Evolutionary conservation across 1,139 yeast genomes (phyloP).

Genomic region (Hemisphaericaspora xylanilytica): DNA sequence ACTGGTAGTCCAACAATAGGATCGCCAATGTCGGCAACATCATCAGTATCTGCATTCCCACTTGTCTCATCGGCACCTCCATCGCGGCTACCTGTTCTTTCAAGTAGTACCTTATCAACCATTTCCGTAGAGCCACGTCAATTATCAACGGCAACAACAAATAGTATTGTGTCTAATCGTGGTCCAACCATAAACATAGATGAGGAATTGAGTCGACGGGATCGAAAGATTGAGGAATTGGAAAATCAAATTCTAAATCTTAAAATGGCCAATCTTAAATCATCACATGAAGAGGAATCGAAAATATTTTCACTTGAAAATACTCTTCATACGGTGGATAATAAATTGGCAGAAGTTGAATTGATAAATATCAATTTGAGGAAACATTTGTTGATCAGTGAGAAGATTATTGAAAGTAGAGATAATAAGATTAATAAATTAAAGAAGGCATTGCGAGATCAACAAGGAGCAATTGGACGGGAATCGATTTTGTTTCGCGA

Average conservation of each 20-base stretch:
- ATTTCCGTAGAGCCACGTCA: neutral
- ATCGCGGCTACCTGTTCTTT: neutral
- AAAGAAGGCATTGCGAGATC: conserved; percentile 50
- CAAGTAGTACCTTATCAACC: neutral
- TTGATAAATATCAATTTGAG: conserved; percentile 37
- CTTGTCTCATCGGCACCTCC: neutral
- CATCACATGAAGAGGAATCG: conserved; percentile 48
- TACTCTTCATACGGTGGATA: conserved; percentile 36
- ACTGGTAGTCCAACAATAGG: no score
- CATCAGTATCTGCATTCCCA: neutral
- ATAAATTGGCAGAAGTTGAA: conserved; percentile 41
- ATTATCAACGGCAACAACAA: no score
- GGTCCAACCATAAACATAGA: neutral
- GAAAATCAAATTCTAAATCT: conserved; percentile 36
- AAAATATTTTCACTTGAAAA: conserved; percentile 39
- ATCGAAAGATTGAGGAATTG: conserved; percentile 35
- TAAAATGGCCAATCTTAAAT: conserved; percentile 35
- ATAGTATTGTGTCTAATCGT: no score
- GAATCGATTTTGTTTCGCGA: conserved; percentile 57
- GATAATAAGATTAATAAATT: conserved; percentile 58
- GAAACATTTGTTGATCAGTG: conserved; percentile 50
- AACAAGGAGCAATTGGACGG: conserved; percentile 46
- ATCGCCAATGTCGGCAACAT: no score
- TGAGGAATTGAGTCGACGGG: conserved; percentile 32
- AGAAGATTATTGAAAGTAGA: conserved; percentile 58